Percentiles rank a stretch among this genome's conserved stretches.
Evolutionary conservation across 768 basidiomycete species (phyloP).

Genomic region (Russula earlei): DNA sequence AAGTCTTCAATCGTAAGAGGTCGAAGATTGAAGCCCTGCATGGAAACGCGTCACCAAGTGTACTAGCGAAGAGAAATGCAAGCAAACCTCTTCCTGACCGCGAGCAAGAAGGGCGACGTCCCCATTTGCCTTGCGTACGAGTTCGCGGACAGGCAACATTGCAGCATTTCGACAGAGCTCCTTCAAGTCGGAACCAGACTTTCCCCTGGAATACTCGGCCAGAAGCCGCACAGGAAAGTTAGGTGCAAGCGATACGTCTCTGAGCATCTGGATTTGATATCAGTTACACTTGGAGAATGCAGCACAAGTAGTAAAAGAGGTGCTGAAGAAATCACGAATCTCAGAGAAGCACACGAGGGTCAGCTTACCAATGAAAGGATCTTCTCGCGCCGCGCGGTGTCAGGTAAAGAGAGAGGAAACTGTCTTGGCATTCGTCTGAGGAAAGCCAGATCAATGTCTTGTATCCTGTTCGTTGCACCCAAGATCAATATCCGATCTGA

Average conservation of each 20-base stretch:
- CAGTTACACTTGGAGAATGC: background rate
- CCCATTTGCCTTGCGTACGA: slow-evolving; percentile 47
- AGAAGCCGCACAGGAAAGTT: slow-evolving; percentile 53
- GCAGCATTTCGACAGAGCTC: slow-evolving; percentile 91
- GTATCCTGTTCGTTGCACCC: slow-evolving; percentile 91
- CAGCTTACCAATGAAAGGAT: slow-evolving; percentile 66
- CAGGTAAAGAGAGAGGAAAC: slow-evolving; percentile 77
- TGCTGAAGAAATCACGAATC: background rate
- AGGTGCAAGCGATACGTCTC: slow-evolving; percentile 58
- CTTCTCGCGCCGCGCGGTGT: slow-evolving; percentile 66
- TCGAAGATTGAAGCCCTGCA: slow-evolving; percentile 71
- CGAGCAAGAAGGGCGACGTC: slow-evolving; percentile 41
- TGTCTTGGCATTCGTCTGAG: slow-evolving; percentile 98
- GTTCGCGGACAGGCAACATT: slow-evolving; percentile 86
- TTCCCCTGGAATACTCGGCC: slow-evolving; percentile 59
- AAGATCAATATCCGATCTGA: slow-evolving; percentile 80
- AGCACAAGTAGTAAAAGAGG: background rate
- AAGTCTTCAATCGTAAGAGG: slow-evolving; percentile 69
- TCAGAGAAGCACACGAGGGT: background rate
- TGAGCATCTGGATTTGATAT: slow-evolving; percentile 59
- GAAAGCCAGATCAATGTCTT: slow-evolving; percentile 82
- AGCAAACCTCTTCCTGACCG: slow-evolving; percentile 36
- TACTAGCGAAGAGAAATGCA: background rate
- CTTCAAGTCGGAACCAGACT: slow-evolving; percentile 84
- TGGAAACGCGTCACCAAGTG: background rate